A percentile compares a stretch with the other conserved stretches of the same genome.
phyloP scores from a whole-genome alignment of 2,329 filamentous ascomycete genomes.

The Colletotrichum brevisporum region DNA sequence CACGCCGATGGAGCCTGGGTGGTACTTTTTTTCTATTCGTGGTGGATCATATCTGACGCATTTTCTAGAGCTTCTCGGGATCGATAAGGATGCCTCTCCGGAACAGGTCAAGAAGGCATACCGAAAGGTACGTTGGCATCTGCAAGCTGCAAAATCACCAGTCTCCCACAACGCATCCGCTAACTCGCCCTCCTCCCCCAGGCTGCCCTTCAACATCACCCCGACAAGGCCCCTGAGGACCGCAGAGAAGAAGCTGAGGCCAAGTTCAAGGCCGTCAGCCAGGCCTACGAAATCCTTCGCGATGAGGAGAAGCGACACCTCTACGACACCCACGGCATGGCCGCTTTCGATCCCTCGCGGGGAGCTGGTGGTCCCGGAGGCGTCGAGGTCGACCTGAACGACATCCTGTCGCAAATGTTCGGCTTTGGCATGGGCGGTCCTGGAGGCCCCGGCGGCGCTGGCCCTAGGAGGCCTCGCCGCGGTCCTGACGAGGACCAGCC shows the following conservation, averaged over 20 bases:
- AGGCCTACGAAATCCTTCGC: slow-evolving; percentile 97
- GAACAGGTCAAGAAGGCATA: slow-evolving; percentile 96
- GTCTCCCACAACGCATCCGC: slow-evolving; percentile 8
- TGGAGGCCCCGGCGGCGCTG: slow-evolving; percentile 63
- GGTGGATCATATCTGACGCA: slow-evolving; percentile 42
- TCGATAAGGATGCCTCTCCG: slow-evolving; percentile 79
- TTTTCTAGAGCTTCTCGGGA: slow-evolving; percentile 79
- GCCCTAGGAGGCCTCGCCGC: slow-evolving; percentile 74
- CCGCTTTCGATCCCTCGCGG: slow-evolving; percentile 86
- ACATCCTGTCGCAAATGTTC: slow-evolving; percentile 95
- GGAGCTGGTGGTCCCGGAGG: slow-evolving; percentile 73
- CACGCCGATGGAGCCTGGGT: slow-evolving; percentile 30
- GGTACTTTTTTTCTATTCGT: slow-evolving; percentile 22
- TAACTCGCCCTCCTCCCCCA: slow-evolving; percentile 53
- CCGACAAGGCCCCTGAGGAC: slow-evolving; percentile 93
- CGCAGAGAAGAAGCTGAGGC: slow-evolving; percentile 88
- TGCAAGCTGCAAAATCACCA: not conserved
- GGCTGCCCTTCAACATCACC: slow-evolving; percentile 90
- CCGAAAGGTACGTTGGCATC: slow-evolving; percentile 77
- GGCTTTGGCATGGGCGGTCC: slow-evolving; percentile 73
- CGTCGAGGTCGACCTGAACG: slow-evolving; percentile 87
- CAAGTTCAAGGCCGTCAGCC: slow-evolving; percentile 92
- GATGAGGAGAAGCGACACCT: slow-evolving; percentile 94
- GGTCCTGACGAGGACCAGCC: slow-evolving; percentile 90
- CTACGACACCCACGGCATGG: slow-evolving; percentile 97